Base-by-base conservation (phyloP, 2,329 filamentous ascomycete species). In the Colletotrichum plurivorum region DNA sequence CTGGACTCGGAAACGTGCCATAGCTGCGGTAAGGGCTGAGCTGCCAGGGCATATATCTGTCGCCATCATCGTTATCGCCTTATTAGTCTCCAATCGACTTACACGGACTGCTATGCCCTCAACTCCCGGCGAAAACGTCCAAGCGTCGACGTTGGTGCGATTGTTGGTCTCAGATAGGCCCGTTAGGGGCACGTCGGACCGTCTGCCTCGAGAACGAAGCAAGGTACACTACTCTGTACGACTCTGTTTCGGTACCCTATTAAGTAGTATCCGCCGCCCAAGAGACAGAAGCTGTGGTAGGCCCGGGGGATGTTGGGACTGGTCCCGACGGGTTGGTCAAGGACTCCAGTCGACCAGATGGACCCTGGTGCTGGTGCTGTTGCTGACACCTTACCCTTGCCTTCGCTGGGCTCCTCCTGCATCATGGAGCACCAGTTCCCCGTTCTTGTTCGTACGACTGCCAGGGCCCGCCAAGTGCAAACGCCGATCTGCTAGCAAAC, bases 1-100 rank as follows among this genome's bases (percentile, higher is more conserved):
- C 5, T 18, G 39, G n/a, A 46, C 48, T 25, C 63, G 63, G 49
- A 39, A 39, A 66, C 63, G 31, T 64, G 46, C 60, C 65, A 39
- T 58, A 58, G 48, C 60, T 45, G 52, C 63, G 57, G 57, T 56
- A 62, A 48, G 43, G 57, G 51, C 27, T 58, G 13, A 46, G 39
- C 13, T 53, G 53, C 25, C 20, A 56, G 46, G 62, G 60, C 46
- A 53, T 39, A 61, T 25, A 49, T 39, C 27, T n/a, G 43, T 51
- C 18, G 63, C n/a, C 20, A 45, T 56, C 39, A 39, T 43, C 36
- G 9, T 60, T 15, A 7, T 43, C 55, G 16, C 9, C 31, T 36
- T 16, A 27, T 36, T 16, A 27, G 45, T 69, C 66, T 69, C 67
- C 67, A 69, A 69, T 69, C 55, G 62, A 69, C 67, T 69, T 69